A percentile compares a stretch with the other conserved stretches of the same genome.
Conservation (phyloP, 176 grass and related monocot species). For the Carex kokanica region DNA sequence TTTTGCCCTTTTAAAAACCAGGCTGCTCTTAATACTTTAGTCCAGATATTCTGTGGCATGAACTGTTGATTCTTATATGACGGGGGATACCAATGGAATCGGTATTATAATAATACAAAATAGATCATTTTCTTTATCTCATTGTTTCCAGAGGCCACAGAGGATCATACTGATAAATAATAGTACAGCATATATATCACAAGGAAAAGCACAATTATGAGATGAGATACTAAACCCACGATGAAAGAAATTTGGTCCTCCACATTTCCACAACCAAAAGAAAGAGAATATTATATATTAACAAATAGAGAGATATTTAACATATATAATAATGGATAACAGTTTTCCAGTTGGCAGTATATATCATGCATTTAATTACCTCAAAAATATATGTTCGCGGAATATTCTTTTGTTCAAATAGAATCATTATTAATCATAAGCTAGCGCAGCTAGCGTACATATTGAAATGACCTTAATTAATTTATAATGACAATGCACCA, state of each 20-base stretch:
- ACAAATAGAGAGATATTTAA: background rate
- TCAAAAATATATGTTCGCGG: background rate
- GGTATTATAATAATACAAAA: background rate
- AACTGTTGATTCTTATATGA: background rate
- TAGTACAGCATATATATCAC: slow-evolving; percentile 26
- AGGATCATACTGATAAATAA: background rate
- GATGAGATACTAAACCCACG: slow-evolving; percentile 62
- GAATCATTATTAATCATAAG: background rate
- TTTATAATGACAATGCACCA: no score
- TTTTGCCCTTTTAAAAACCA: slow-evolving; percentile 48
- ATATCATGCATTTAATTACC: background rate
- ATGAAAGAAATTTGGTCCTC: background rate
- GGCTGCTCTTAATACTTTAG: slow-evolving; percentile 41
- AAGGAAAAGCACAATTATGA: slow-evolving; percentile 35
- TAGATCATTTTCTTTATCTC: background rate
- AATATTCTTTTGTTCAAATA: background rate
- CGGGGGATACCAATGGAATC: background rate
- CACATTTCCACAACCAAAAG: slow-evolving; percentile 21
- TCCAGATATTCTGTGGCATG: background rate
- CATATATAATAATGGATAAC: background rate
- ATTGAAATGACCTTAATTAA: no score
- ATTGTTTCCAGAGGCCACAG: background rate
- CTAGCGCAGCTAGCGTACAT: no score
- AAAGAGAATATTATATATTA: slow-evolving; percentile 12
- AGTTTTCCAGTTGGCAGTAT: background rate